phyloP scores from a whole-genome alignment of 768 basidiomycete species.

The Cantharellus cinnabarinus region DNA sequence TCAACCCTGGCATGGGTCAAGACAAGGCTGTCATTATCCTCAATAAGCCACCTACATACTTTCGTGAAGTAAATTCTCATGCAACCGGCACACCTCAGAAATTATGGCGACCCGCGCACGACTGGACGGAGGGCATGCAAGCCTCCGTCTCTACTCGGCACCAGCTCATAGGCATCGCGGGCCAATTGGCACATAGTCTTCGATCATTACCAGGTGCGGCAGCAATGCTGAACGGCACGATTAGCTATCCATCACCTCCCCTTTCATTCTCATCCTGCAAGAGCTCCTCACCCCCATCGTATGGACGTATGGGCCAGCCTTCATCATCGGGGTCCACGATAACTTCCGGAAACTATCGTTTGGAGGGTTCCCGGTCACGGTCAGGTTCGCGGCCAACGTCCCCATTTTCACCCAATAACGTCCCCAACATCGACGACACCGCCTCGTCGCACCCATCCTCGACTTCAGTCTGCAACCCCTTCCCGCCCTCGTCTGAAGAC shows the following conservation, averaged over 20 bases:
- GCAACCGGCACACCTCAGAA: slow-evolving; percentile 12
- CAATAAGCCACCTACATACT: slow-evolving; percentile 47
- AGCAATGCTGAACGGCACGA: too few species aligned
- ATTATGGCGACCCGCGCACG: slow-evolving; percentile 42
- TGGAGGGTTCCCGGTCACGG: too few species aligned
- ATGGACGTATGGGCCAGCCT: not conserved
- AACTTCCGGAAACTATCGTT: too few species aligned
- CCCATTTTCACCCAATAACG: too few species aligned
- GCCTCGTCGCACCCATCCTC: too few species aligned
- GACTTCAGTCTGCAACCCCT: too few species aligned
- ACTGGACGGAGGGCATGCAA: slow-evolving; percentile 62
- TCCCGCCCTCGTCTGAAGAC: too few species aligned
- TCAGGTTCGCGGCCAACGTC: too few species aligned
- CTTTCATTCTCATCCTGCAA: not conserved
- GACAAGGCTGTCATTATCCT: slow-evolving; percentile 45
- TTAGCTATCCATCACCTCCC: not conserved
- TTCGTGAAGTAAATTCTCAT: slow-evolving; percentile 24
- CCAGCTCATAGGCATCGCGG: slow-evolving; percentile 40
- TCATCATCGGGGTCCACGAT: not conserved
- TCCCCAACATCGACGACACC: too few species aligned
- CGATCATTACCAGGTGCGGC: slow-evolving; percentile 10
- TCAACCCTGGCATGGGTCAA: slow-evolving; percentile 17
- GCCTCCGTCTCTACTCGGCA: slow-evolving; percentile 45
- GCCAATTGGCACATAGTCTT: slow-evolving; percentile 37
- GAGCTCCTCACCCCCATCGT: not conserved